phyloP scores from a whole-genome alignment of 2,329 filamentous ascomycete genomes.

The Malbranchea cinnamomea region DNA sequence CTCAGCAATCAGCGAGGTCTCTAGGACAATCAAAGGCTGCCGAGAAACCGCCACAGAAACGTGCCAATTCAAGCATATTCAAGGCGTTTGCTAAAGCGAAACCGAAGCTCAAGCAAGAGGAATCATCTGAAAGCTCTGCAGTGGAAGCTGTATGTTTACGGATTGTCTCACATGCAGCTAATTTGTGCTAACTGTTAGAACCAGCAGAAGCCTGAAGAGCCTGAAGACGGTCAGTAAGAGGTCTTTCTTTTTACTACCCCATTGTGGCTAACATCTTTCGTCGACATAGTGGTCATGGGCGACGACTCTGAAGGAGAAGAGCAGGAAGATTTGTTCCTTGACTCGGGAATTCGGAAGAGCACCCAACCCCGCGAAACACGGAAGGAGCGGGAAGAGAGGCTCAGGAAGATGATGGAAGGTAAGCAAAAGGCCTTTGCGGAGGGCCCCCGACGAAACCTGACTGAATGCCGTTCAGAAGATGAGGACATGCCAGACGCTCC shows the following conservation, averaged over 20 bases:
- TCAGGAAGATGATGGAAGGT: conserved; percentile 64
- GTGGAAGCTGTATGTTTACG: conserved; percentile 25
- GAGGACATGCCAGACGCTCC: conserved; percentile 45
- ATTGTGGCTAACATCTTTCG: background rate
- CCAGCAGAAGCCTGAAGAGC: conserved; percentile 19
- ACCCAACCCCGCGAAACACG: conserved; percentile 32
- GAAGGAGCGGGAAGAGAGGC: conserved; percentile 49
- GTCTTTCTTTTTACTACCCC: background rate
- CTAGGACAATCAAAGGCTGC: too few relatives aligned
- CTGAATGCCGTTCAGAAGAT: conserved; percentile 22
- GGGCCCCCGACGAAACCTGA: conserved; percentile 14
- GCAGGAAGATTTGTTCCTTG: conserved; percentile 35
- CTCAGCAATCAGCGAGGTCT: conserved; percentile 20
- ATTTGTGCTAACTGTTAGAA: too few relatives aligned
- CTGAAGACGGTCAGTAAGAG: conserved; percentile 36
- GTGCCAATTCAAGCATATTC: conserved; percentile 51
- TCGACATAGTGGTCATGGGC: conserved; percentile 29
- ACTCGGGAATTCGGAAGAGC: conserved; percentile 21
- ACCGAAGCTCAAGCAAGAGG: conserved; percentile 37
- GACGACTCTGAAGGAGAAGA: conserved; percentile 41
- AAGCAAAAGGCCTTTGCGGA: conserved; percentile 19
- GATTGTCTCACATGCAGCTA: too few relatives aligned
- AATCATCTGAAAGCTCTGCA: conserved; percentile 20
- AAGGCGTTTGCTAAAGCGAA: conserved; percentile 63
- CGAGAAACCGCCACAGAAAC: conserved; percentile 37